Base-by-base conservation (phyloP, 2,329 filamentous ascomycete genomes). In the Colletotrichum filicis region DNA sequence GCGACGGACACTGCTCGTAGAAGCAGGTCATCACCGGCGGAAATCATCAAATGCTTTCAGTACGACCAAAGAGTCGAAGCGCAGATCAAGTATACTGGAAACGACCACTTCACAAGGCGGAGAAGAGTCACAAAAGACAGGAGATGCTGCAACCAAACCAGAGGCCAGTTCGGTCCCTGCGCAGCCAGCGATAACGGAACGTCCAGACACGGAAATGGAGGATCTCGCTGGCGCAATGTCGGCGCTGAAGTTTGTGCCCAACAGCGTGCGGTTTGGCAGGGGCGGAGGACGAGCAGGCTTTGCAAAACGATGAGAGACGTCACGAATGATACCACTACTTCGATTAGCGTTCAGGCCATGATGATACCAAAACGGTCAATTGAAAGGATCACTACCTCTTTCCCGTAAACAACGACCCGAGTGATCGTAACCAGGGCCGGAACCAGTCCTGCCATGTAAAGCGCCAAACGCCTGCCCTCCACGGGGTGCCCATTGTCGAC, bases 1-100 rank as follows among this genome's bases (percentile, higher is more conserved):
- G 60, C 90, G 94, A 64, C 91, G 87, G 56, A 97, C 95, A 22
- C 91, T 99, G 83, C 86, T 98, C 14, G 86, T 90, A 61, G 88
- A 92, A n/a, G 82, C 83, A 12, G 83, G 85, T 6, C 85, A 87
- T 75, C 84, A 84, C 70, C 85, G 86, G 55, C 82, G 85, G 61
- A 85, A 84, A 66, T 88, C 88, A 3, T 87, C 87, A n/a, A 77
- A 80, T 66, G 66, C 78, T 69, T 56, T 77, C 63, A 78, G 78
- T 53, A 75, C 79, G 62, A 77, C 78, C 55, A 85, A 82, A 67
- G 80, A 79, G 57, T 74, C 80, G 37, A 77, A 78, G 56, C 80
- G 81, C 28, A 79, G 79, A 14, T 78, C 79, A 9, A 83, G 81
- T 74, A 79, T 82, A 4, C 76, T 79, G 7, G 79, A 83, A 26